Base-by-base conservation (phyloP, 345 rosid genomes). In the Syzygium aqueum region DNA sequence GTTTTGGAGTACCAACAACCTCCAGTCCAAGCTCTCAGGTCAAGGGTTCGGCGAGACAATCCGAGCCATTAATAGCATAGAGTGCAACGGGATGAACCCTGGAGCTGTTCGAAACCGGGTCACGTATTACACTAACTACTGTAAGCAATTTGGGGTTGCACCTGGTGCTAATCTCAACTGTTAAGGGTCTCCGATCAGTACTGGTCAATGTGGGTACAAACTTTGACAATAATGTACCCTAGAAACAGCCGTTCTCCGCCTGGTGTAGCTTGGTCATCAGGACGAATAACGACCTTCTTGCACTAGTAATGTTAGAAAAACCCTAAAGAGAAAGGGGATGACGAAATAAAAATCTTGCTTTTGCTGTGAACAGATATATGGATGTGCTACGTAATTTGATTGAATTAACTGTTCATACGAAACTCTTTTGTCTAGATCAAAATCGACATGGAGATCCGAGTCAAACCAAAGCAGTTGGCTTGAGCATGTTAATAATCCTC, bases 31-130 rank as follows among this genome's bases (percentile, higher is more conserved):
- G 16, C 40, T 40, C 27, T 84, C 86, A 4, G 88, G 65, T 89
- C 93, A 92, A 89, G 95, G 95, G 28, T 90, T 93, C 73, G 93
- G 95, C 53, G 93, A 91, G n/a, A 93, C 93, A 7, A 92, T 91
- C 78, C 88, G 86, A 89, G 91, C 91, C 85, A 92, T 94, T 53
- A 94, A 93, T 56, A 90, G 94, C 27, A 19, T 88, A 3, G 96
- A 94, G 59, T 94, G 94, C 84, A 51, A 87, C 49, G 94, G 95
- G 51, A 84, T 30, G 40, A 90, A 85, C 8, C 84, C 91, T 2
- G 83, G 22, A 3, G 87, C 87, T 22, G 94, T 91, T n/a, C 90
- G 85, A 40, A 65, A 89, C 27, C 92, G 94, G 77, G 84, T 92
- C 59, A 27, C 50, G 7, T 91, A 88, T 61, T 93, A 87, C 67